These are phyloP conservation scores for Usnea hakonensis DNA, from an alignment of 495 filamentous ascomycete genomes.

Conservation along the genomic window DNA sequence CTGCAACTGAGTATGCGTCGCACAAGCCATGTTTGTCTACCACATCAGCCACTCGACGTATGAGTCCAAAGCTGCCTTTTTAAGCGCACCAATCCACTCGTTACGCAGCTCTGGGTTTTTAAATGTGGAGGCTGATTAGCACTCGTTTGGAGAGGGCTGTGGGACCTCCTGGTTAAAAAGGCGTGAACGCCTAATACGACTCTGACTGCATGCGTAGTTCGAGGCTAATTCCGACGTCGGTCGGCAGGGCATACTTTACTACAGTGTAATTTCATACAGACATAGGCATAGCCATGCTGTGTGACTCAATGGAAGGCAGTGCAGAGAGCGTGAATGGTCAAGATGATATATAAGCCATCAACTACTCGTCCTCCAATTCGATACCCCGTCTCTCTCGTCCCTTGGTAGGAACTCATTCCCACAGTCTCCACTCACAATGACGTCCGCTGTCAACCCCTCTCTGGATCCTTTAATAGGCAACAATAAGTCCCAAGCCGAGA, in stretches of 20 bases:
- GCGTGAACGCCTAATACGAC: no score
- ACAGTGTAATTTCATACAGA: no score
- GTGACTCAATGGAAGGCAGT: not conserved
- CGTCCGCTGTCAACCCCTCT: not conserved
- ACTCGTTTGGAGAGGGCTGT: not conserved
- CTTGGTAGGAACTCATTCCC: no score
- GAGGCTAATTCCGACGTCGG: no score
- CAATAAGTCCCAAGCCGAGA: conserved; percentile 8
- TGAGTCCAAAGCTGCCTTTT: not conserved
- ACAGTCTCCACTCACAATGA: not conserved
- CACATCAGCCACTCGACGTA: not conserved
- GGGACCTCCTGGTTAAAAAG: not conserved
- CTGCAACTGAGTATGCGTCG: not conserved
- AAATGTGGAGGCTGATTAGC: not conserved
- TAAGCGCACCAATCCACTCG: not conserved
- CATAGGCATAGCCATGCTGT: not conserved
- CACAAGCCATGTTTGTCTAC: not conserved
- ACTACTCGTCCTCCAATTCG: not conserved
- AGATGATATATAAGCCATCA: not conserved
- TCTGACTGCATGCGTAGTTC: no score
- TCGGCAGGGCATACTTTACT: no score
- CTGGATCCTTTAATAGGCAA: not conserved
- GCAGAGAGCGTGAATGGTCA: not conserved
- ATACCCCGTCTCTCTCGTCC: not conserved
- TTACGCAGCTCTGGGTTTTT: not conserved